Percentiles rank a stretch among this genome's conserved stretches.
phyloP scores from a whole-genome alignment of 1,284 basidiomycete genomes.

The Cryptococcus sp. region DNA sequence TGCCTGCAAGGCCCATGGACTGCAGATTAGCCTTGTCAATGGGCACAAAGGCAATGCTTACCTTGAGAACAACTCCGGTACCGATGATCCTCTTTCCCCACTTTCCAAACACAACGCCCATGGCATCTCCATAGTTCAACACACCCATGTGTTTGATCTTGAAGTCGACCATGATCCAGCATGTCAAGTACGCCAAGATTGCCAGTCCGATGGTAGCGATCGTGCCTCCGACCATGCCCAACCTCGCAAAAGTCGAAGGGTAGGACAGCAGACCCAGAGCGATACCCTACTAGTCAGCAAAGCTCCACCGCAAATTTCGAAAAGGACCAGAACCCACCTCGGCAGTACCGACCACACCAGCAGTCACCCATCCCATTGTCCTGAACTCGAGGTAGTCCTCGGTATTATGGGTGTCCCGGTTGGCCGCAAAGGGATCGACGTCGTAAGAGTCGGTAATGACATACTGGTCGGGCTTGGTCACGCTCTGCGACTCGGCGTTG shows the following conservation, averaged over 20 bases:
- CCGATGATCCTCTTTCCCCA: conserved; percentile 31
- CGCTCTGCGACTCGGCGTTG: neutral
- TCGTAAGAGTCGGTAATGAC: conserved; percentile 11
- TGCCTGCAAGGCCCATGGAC: conserved; percentile 38
- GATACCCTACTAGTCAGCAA: conserved; percentile 23
- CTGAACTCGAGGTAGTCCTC: conserved; percentile 38
- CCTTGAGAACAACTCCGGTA: conserved; percentile 33
- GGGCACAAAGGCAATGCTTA: conserved; percentile 3
- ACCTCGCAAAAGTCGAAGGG: conserved; percentile 35
- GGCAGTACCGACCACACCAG: conserved; percentile 35
- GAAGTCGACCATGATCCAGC: conserved; percentile 42
- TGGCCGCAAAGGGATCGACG: conserved; percentile 28
- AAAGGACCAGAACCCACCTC: conserved; percentile 25
- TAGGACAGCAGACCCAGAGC: conserved; percentile 40
- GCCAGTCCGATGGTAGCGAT: conserved; percentile 32
- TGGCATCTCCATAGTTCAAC: conserved; percentile 41
- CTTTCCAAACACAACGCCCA: conserved; percentile 36
- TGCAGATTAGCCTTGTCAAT: conserved; percentile 4
- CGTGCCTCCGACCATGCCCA: conserved; percentile 39
- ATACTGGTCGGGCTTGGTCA: neutral
- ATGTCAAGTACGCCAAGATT: conserved; percentile 32
- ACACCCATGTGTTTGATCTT: conserved; percentile 40
- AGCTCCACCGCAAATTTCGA: too few relatives aligned
- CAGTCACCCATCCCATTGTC: conserved; percentile 39
- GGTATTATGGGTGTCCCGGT: conserved; percentile 18